phyloP scores from a whole-genome alignment of 2,329 filamentous ascomycete species.

The Cladophialophora exuberans region DNA sequence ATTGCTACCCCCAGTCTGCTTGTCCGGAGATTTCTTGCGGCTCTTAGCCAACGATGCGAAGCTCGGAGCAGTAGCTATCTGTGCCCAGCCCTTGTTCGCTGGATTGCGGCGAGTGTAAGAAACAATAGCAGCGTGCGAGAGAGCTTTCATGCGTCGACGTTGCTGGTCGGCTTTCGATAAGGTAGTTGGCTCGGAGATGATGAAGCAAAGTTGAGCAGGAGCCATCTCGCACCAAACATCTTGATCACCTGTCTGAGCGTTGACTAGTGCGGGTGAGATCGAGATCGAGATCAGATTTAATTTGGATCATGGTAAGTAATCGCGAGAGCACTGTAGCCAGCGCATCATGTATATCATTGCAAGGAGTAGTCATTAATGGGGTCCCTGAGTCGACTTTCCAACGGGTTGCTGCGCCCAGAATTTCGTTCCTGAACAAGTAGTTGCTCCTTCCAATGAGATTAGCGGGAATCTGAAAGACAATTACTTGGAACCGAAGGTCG shows the following conservation, averaged over 20 bases:
- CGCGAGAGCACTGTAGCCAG: too few relatives aligned
- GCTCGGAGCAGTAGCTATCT: too few relatives aligned
- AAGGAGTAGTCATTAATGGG: too few relatives aligned
- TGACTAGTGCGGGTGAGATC: background rate
- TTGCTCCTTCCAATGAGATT: background rate
- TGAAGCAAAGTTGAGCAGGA: background rate
- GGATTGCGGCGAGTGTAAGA: background rate
- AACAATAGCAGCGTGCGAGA: background rate
- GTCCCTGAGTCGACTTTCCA: too few relatives aligned
- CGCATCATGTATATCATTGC: too few relatives aligned
- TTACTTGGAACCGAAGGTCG: too few relatives aligned
- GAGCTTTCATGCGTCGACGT: background rate
- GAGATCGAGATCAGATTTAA: background rate
- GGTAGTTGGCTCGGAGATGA: background rate
- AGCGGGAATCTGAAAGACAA: background rate
- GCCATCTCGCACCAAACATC: background rate
- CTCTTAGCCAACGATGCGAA: too few relatives aligned
- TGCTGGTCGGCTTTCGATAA: background rate
- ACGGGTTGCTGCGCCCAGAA: background rate
- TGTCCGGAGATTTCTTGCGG: background rate
- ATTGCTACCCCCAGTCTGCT: background rate
- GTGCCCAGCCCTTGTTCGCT: background rate
- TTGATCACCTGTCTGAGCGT: too few relatives aligned
- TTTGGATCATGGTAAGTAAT: too few relatives aligned
- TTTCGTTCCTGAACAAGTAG: background rate